Percentiles rank a stretch among this genome's conserved stretches.
Conservation (phyloP, 106 monocot species). For the Triglochin maritima region DNA sequence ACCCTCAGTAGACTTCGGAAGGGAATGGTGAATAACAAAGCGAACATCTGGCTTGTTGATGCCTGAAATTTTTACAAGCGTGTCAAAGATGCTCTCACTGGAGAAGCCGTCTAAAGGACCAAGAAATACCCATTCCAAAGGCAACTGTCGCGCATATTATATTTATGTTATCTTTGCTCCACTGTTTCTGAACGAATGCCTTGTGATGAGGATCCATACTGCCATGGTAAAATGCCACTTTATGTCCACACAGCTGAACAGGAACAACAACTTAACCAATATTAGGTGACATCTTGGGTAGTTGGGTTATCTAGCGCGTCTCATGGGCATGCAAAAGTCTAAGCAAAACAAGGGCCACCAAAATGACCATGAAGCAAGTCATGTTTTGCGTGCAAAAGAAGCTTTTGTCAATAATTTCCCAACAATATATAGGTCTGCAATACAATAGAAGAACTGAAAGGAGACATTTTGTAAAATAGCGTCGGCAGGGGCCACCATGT, state of each 20-base stretch:
- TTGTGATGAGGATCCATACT: slow-evolving; percentile 88
- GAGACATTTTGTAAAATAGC: too few relatives aligned
- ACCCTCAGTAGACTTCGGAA: slow-evolving; percentile 96
- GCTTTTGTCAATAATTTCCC: too few relatives aligned
- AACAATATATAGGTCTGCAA: too few relatives aligned
- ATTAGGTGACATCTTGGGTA: too few relatives aligned
- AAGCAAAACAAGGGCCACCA: too few relatives aligned
- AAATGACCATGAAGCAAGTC: too few relatives aligned
- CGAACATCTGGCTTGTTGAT: slow-evolving; percentile 99
- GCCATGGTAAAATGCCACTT: slow-evolving; percentile 86
- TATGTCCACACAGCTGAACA: slow-evolving; percentile 74
- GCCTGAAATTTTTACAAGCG: slow-evolving; percentile 38
- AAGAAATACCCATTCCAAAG: slow-evolving; percentile 85
- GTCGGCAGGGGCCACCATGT: too few relatives aligned
- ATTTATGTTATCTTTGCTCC: slow-evolving; percentile 96
- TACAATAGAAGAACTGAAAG: too few relatives aligned
- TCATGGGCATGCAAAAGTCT: too few relatives aligned
- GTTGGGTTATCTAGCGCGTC: too few relatives aligned
- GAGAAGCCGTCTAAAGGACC: neutral
- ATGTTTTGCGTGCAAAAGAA: too few relatives aligned
- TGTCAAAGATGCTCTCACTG: neutral
- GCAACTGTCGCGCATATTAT: slow-evolving; percentile 98
- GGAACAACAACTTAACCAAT: neutral
- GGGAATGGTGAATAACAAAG: slow-evolving; percentile 96
- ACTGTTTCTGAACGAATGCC: slow-evolving; percentile 75